These are phyloP conservation scores for Phanerochaete sordida DNA, from an alignment of 768 basidiomycete genomes.

Conservation along the genomic window DNA sequence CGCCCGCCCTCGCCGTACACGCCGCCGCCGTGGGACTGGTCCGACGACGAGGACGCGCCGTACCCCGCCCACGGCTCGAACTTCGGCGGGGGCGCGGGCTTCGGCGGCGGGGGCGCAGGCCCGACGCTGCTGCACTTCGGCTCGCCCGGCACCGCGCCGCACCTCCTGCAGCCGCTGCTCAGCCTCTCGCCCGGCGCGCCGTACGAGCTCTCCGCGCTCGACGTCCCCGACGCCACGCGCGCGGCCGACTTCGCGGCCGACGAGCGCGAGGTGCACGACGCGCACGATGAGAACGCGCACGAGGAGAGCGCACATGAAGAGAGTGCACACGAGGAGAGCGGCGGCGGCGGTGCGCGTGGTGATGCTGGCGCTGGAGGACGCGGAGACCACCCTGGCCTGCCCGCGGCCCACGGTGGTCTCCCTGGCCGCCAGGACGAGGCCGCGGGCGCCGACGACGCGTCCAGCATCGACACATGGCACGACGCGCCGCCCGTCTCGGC, in stretches of 20 bases:
- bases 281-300: not conserved
- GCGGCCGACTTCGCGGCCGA: not conserved
- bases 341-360: not conserved
- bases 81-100: no score
- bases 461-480: no score
- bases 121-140: not conserved
- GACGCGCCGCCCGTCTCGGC: no score
- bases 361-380: constrained; percentile 5
- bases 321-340: not conserved
- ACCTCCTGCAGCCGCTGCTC: not conserved
- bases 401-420: constrained; percentile 8
- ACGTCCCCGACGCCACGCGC: not conserved
- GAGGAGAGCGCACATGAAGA: not conserved
- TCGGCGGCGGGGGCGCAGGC: no score
- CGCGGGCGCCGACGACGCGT: not conserved
- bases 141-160: not conserved
- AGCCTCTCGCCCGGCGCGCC: not conserved
- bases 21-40: constrained; percentile 12
- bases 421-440: constrained; percentile 7
- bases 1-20: not conserved
- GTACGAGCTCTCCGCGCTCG: constrained; percentile 5
- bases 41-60: not conserved
- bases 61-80: no score
- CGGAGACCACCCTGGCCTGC: constrained; percentile 9
- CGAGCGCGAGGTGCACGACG: no score